phyloP scores from a whole-genome alignment of 441 rosid genomes.

The Manihot esculenta region DNA sequence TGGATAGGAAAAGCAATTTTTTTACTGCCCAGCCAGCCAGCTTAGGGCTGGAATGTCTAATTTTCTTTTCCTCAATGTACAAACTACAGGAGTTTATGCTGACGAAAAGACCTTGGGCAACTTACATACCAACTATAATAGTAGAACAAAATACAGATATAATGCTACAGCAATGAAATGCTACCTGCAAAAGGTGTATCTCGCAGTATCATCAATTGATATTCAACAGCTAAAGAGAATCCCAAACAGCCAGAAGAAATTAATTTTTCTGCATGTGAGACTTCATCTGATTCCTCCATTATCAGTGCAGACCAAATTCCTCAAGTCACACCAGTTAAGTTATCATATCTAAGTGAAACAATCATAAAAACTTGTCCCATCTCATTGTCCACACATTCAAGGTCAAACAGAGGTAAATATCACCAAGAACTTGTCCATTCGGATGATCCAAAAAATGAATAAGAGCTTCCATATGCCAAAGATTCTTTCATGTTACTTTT shows the following conservation, averaged over 20 bases:
- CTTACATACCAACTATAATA: neutral
- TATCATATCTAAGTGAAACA: neutral
- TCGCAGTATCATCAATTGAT: neutral
- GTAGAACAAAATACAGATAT: too few species aligned
- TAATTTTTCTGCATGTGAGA: neutral
- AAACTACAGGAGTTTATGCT: neutral
- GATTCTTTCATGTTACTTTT: neutral
- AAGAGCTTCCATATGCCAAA: neutral
- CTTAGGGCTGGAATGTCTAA: neutral
- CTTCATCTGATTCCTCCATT: conserved; percentile 1
- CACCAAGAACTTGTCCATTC: neutral
- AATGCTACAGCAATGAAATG: neutral
- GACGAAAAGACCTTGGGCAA: neutral
- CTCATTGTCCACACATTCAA: neutral
- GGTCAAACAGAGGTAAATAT: neutral
- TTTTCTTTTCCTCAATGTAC: neutral
- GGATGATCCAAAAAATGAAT: neutral
- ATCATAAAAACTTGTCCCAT: neutral
- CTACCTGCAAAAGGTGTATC: neutral
- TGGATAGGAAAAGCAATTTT: neutral
- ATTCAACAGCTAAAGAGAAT: neutral
- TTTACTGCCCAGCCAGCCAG: neutral
- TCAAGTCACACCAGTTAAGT: neutral
- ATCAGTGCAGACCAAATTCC: neutral
- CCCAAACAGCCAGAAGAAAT: neutral